Evolutionary conservation across 257 asterid genomes (phyloP), one percentile per base, ranked within the genome.

Genomic region (Paulownia fortunei): DNA sequence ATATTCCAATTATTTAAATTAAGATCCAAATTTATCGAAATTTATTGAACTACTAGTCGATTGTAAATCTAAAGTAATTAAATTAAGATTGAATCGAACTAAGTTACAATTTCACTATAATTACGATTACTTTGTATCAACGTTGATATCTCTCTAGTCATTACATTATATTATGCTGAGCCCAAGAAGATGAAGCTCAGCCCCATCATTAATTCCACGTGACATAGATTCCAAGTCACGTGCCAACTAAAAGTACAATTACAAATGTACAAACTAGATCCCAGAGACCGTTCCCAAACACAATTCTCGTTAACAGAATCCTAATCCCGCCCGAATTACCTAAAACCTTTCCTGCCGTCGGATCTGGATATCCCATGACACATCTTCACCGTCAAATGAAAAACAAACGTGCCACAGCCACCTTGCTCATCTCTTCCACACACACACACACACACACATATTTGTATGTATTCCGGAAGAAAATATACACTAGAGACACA

Each of bases 401-500:
- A n/a, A 0, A 59, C 21, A 46, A 85, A 83, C 85, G 80, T 79
- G 82, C 69, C 70, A 16, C 63, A 73, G 63, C 77, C 54, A 72
- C 81, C 80, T 78, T 46, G 62, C 23, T 69, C 59, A 24, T 42
- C 74, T 46, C 19, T 23, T 27, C 21, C 24, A 63, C 15, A n/a
- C 15, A 36, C 15, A 1, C 24, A 26, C 23, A 13, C 37, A 44
- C 41, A 68, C 49, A 0, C 19, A 21, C 6, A 4, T 19, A 41
- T 54, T 0, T 7, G 32, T 32, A 74, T 4, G 15, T 12, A 67
- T 13, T 66, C 21, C 18, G 9, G 3, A 34, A 21, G 52, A 74
- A 12, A 4, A 78, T 58, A 11, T 9, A 12, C 18, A n/a, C n/a
- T n/a, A n/a, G n/a, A n/a, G n/a, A n/a, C n/a, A n/a, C n/a, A n/a